Conservation (phyloP, 106 monocot species). For the Vanilla planifolia region DNA sequence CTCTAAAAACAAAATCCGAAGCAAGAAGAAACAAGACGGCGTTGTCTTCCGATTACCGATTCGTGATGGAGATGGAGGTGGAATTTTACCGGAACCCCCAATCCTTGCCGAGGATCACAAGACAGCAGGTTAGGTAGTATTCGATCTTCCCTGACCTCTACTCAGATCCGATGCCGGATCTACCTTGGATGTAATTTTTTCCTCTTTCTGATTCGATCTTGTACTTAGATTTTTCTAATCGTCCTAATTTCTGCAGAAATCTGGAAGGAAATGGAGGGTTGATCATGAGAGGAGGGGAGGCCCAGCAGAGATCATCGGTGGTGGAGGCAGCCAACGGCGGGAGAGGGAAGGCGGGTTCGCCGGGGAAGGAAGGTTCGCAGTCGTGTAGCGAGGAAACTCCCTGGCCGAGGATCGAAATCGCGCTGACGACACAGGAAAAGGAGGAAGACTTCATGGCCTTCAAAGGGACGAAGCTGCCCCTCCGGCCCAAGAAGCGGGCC, state of each 20-base stretch:
- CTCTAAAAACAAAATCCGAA: slow-evolving; percentile 1
- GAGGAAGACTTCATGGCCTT: slow-evolving; percentile 80
- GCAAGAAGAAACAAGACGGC: background rate
- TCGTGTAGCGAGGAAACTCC: slow-evolving; percentile 34
- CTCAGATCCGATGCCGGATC: background rate
- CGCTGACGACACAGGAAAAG: slow-evolving; percentile 67
- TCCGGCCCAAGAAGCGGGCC: slow-evolving; percentile 74
- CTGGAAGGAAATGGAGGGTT: slow-evolving; percentile 3
- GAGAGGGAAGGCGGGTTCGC: background rate
- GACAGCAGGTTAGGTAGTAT: background rate
- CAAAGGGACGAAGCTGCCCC: slow-evolving; percentile 73
- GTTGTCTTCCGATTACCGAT: background rate
- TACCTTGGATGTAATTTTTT: background rate
- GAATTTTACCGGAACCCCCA: background rate
- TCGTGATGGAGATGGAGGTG: background rate
- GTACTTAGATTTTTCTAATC: background rate
- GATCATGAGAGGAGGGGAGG: slow-evolving; percentile 3
- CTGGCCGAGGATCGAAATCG: slow-evolving; percentile 61
- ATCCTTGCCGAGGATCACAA: background rate
- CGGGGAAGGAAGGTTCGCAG: slow-evolving; percentile 24
- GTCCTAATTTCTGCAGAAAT: slow-evolving; percentile 7
- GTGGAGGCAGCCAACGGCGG: slow-evolving; percentile 2
- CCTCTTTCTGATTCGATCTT: background rate
- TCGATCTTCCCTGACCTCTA: background rate
- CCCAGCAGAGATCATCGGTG: background rate